These are phyloP conservation scores for Tagetes erecta DNA, from an alignment of 129 eudicot genomes.

Conservation along the genomic window DNA sequence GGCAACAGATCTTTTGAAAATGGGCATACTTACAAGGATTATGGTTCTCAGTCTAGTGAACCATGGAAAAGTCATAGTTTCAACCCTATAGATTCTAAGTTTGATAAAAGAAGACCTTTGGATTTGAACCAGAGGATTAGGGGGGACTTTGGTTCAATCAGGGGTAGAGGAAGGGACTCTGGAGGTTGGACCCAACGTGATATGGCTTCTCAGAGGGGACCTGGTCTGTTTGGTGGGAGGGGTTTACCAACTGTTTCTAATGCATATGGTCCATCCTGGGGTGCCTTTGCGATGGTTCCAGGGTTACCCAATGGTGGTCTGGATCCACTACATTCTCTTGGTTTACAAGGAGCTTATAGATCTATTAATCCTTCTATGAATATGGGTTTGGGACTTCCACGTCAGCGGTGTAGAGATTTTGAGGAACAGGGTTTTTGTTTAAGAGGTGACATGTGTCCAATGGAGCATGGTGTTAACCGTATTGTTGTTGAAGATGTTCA, in stretches of 20 bases:
- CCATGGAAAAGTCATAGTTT: conserved; percentile 43
- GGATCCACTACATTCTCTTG: conserved; percentile 72
- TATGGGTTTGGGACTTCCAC: conserved; percentile 73
- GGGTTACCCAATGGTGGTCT: conserved; percentile 75
- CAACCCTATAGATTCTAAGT: conserved; percentile 43
- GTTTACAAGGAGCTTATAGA: conserved; percentile 70
- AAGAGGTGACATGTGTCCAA: conserved; percentile 99
- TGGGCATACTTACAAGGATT: conserved; percentile 54
- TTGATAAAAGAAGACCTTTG: conserved; percentile 64
- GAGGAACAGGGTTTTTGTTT: conserved; percentile 98
- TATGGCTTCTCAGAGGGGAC: conserved; percentile 61
- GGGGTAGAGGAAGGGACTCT: conserved; percentile 84
- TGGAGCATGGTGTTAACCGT: conserved; percentile 98
- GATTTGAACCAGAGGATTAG: conserved; percentile 60
- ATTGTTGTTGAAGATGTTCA: conserved; percentile 97
- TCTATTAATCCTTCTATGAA: conserved; percentile 66
- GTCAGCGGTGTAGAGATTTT: conserved; percentile 90
- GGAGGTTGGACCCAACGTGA: conserved; percentile 67
- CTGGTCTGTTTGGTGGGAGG: conserved; percentile 70
- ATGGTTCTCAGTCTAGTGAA: conserved; percentile 58
- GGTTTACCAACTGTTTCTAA: conserved; percentile 76
- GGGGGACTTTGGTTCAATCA: conserved; percentile 59
- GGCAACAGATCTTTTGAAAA: conserved; percentile 66
- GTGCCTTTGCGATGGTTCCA: conserved; percentile 78
- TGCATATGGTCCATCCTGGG: conserved; percentile 73